Percentiles rank a stretch among this genome's conserved stretches.
phyloP scores from a whole-genome alignment of 108 stramenopile species.

The Ochromonas danica region DNA sequence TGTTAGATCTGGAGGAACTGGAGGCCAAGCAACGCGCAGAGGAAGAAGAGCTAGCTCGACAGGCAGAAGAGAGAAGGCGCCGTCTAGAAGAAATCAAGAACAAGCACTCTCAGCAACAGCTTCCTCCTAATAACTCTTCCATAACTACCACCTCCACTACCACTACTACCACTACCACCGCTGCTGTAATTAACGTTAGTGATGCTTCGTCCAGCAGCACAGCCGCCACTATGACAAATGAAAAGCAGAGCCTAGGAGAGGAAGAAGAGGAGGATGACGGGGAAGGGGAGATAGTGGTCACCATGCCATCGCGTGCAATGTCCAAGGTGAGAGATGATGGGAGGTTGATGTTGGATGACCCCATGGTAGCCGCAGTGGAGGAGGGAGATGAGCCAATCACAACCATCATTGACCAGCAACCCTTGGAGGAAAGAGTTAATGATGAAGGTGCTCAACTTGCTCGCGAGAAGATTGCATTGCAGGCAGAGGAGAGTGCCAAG shows the following conservation, averaged over 20 bases:
- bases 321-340: too few relatives aligned
- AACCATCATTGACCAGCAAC: too few relatives aligned
- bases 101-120: slow-evolving; percentile 4
- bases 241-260: background rate
- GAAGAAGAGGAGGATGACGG: slow-evolving; percentile 7
- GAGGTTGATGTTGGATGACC: too few relatives aligned
- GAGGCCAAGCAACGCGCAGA: background rate
- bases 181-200: background rate
- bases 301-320: too few relatives aligned
- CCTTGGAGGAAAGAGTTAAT: too few relatives aligned
- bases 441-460: slow-evolving; percentile 13
- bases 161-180: background rate
- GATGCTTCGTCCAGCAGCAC: background rate
- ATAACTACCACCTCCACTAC: too few relatives aligned
- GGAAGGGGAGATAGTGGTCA: background rate
- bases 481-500: background rate
- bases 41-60: background rate
- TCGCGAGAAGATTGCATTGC: background rate
- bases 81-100: background rate
- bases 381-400: too few relatives aligned
- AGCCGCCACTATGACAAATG: background rate
- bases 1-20: background rate
- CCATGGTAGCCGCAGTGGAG: too few relatives aligned
- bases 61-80: slow-evolving; percentile 2
- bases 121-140: too few relatives aligned